Base-by-base conservation (phyloP, 106 monocot genomes). In the Acorus gramineus region DNA sequence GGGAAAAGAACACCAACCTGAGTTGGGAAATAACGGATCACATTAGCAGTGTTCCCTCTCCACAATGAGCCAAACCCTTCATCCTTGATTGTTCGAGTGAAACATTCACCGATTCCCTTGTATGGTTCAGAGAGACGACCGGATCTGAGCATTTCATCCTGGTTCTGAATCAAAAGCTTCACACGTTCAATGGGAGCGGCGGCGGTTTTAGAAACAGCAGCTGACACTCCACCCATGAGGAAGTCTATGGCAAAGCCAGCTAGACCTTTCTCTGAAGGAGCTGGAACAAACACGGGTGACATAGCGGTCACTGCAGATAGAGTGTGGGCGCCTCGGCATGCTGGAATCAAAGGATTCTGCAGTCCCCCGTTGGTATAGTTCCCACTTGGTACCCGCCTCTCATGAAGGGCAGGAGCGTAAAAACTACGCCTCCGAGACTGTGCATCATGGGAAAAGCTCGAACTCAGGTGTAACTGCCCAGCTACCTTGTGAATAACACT, bases 11-110 rank as follows among this genome's bases (percentile, higher is more conserved):
- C 7, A 14, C 28, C 28, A 42, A 69, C 79, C 74, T 80, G 80
- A 13, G 80, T 75, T 4, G 75, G 80, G 11, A 80, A 80, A 59
- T 80, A 75, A 55, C 75, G 71, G 5, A 80, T 75, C 46, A 80
- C 80, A 68, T 74, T 81, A 10, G 64, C 77, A 10, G 76, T 77
- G 61, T 81, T 81, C 44, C 81, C 77, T 61, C 81, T 72, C 76
- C 77, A 81, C 1, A 81, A 45, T 46, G 81, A 73, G 3, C 14
- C 5, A 14, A 68, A 59, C 10, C 80, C 80, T 68, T 80, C 75
- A 8, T 75, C 75, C 57, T 71, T 66, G 8, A 80, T 71, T 10
- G 80, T 80, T 14, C 75, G 62, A 7, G 11, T 11, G 44, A 80
- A 76, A 54, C 75, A 76, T 11, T 80, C 80, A 0, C 56, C 13